phyloP scores from a whole-genome alignment of 1,139 yeast species.

The Debaryomyces coudertii region DNA sequence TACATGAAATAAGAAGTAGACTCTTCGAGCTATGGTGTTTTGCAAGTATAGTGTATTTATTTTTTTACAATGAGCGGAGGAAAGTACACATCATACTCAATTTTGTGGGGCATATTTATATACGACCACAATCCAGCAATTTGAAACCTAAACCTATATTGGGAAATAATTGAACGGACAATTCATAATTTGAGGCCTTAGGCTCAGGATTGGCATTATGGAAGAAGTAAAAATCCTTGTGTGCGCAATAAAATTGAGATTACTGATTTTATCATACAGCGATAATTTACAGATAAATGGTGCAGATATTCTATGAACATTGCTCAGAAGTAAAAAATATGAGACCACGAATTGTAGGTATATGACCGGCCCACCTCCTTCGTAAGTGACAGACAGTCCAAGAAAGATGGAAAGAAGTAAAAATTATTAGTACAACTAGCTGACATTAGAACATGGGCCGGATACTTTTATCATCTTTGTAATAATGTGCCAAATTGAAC shows the following conservation, averaged over 20 bases:
- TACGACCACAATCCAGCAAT: not conserved
- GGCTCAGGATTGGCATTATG: not conserved
- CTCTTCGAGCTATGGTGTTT: not conserved
- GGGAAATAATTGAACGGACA: not conserved
- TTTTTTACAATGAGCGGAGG: not conserved
- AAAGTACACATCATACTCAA: not conserved
- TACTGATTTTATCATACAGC: not conserved
- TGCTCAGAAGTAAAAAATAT: no score
- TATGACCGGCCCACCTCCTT: no score
- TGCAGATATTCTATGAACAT: no score
- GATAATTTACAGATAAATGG: not conserved
- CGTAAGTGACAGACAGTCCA: no score
- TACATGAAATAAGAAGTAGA: not conserved
- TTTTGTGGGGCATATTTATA: not conserved
- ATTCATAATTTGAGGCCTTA: not conserved
- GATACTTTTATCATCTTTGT: not conserved
- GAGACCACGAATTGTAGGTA: not conserved
- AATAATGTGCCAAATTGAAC: not conserved
- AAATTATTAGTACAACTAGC: not conserved
- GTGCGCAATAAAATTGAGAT: not conserved
- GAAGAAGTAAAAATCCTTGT: not conserved
- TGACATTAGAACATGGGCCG: not conserved
- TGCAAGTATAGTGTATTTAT: not conserved
- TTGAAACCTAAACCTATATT: not conserved
- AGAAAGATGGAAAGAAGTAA: no score